These are phyloP conservation scores for Russula ochroleuca DNA, from an alignment of 768 basidiomycete species.

Conservation along the genomic window DNA sequence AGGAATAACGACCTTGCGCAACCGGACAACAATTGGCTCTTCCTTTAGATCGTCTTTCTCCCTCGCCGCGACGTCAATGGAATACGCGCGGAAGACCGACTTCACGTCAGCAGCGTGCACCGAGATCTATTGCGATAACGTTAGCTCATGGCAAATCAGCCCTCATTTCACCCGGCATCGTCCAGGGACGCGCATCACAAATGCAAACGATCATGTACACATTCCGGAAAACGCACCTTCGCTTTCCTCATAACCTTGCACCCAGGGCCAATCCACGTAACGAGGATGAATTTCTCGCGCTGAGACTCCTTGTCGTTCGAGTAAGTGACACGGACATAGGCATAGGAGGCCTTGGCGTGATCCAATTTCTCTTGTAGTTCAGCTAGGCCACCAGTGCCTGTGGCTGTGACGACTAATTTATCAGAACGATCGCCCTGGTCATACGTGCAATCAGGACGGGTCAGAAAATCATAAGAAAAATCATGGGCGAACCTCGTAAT, in stretches of 20 bases:
- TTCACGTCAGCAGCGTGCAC: conserved; percentile 91
- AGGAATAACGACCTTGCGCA: conserved; percentile 65
- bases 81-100: conserved; percentile 65
- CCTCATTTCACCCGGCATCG: not conserved
- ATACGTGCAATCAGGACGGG: not conserved
- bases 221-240: conserved; percentile 52
- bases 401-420: conserved; percentile 70
- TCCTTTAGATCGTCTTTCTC: conserved; percentile 83
- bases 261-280: conserved; percentile 76
- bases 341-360: conserved; percentile 75
- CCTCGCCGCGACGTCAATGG: conserved; percentile 83
- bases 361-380: conserved; percentile 72
- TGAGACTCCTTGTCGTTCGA: conserved; percentile 81
- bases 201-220: conserved; percentile 25
- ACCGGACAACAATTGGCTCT: conserved; percentile 73
- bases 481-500: conserved; percentile 63
- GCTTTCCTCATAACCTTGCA: conserved; percentile 92
- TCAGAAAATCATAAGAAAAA: not conserved
- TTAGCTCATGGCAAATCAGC: conserved; percentile 23
- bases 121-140: conserved; percentile 59
- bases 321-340: conserved; percentile 79
- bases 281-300: conserved; percentile 85
- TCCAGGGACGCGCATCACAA: not conserved
- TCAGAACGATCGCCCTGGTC: conserved; percentile 70
- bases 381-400: conserved; percentile 72